Evolutionary conservation across 495 filamentous ascomycete species (phyloP), one percentile per base, ranked within the genome.

Genomic region (Aspergillus bertholletiae): DNA sequence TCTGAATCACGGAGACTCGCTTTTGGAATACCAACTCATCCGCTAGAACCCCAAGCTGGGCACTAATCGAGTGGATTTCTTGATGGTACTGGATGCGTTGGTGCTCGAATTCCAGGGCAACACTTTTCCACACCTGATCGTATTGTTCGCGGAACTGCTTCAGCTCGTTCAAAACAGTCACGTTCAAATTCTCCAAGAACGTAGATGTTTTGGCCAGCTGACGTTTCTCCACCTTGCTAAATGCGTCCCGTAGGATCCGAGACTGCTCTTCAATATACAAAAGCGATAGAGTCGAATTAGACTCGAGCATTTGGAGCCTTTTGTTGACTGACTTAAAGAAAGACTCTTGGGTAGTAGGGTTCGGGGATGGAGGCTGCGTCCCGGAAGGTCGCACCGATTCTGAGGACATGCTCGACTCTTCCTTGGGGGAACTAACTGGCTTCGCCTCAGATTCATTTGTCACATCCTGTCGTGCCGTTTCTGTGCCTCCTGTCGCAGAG

Each of bases 191-290:
- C 59, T 91, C 83, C 21, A 98, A 78, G 67, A 97, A 96, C 7
- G 74, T 77, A 28, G 84, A 85, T 7, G 92, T 91, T 65, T 94
- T 96, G 27, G 81, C 74, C 28, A 96, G 76, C 64, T 98, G 94
- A 21, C 88, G 84, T 61, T 89, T 90, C 64, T 97, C 93, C 39
- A 96, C 89, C 66, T 92, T 92, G 41, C 81, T 82, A 59, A 98
- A 94, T 1, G 93, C 92, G 50, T 96, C 91, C 17, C 92, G 88
- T 3, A 98, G 80, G 49, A 96, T 89, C 40, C 84, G 85, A 15
- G 94, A 97, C 65, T 98, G 94, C 47, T 94, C 88, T 73, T 97
- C 92, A 58, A 98, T 97, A 65, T 97, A 98, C 61, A 96, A 89
- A 3, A 98, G 80, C 0, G 92, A 96, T 24, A 98, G 77, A 2